Base-by-base conservation (phyloP, 2,329 filamentous ascomycete species). In the Phoma sp. region DNA sequence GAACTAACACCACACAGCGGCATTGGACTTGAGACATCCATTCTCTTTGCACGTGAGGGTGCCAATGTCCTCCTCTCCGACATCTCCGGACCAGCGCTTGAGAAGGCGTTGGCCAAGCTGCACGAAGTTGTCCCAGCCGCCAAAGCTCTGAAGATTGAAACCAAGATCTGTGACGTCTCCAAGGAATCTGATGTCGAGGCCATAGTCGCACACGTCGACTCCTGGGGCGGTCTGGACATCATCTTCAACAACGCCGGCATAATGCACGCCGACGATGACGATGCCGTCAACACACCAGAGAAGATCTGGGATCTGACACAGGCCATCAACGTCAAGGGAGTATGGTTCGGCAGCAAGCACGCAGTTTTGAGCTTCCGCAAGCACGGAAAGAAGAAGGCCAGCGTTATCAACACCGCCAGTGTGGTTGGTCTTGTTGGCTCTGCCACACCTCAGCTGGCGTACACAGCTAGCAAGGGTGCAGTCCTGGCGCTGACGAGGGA, bases 161-260 rank as follows among this genome's bases (percentile, higher is more conserved):
- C 83, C 38, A 76, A 77, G 56, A 78, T 84, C 61, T 88, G 86
- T 77, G 92, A 97, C 71, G 93, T 97, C 48, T 92, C 91, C 74
- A 93, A 92, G 69, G 93, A 97, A 75, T 76, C 83, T 56, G 85
- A 95, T 51, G 87, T 97, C 26, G 79, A 92, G 69, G 85, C 87
- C 50, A 86, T 90, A 73, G 82, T 96, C 46, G 88, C 90, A 64
- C 78, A 84, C 9, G 79, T 93, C 53, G 93, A 97, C 76, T 73
- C 84, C 52, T 96, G 91, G 90, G 93, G 93, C 70, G 93, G 93
- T 37, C 78, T 95, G 3, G 93, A 97, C 74, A 82, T 96, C 71
- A 91, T 96, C 68, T 97, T 96, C 87, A 97, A 97, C 86, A 97
- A 97, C 75, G 93, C 93, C 20, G 93, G 93, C 49, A 97, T 97